These are phyloP conservation scores for Malassezia japonica DNA, from an alignment of 1,284 basidiomycete genomes.

Conservation along the genomic window DNA sequence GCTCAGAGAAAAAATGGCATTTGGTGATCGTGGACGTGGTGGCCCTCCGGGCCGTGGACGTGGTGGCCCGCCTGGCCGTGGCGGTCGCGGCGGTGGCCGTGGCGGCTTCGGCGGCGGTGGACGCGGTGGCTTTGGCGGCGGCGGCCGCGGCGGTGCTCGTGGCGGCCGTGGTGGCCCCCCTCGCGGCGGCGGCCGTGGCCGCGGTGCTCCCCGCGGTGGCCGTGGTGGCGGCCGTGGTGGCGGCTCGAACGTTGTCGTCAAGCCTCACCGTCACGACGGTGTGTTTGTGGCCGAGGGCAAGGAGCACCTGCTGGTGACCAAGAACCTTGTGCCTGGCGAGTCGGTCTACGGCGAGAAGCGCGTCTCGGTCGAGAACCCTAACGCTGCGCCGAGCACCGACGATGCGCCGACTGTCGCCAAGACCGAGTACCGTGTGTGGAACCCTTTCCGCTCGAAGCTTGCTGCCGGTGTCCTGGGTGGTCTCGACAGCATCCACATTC, in stretches of 20 bases:
- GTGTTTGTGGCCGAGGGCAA: conserved; percentile 60
- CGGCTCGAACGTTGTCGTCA: conserved; percentile 68
- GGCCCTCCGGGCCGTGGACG: conserved; percentile 34
- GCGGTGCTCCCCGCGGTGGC: conserved; percentile 39
- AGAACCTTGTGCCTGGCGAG: conserved; percentile 93
- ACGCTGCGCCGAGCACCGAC: conserved; percentile 50
- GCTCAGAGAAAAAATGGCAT: conserved; percentile 12
- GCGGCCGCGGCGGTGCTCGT: conserved; percentile 20
- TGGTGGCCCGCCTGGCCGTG: conserved; percentile 27
- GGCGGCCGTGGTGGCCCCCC: conserved; percentile 26
- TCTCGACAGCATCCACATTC: conserved; percentile 85
- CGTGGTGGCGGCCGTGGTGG: conserved; percentile 54
- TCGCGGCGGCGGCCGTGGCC: conserved; percentile 34
- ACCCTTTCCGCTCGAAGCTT: conserved; percentile 94
- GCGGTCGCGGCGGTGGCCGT: conserved; percentile 24
- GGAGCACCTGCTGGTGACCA: conserved; percentile 92
- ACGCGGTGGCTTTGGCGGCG: conserved; percentile 30
- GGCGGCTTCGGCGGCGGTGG: conserved; percentile 25
- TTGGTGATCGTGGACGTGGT: conserved; percentile 29
- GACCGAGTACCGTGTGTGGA: conserved; percentile 97
- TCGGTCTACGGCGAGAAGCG: conserved; percentile 94
- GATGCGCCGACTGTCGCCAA: conserved; percentile 61
- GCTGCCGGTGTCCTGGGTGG: conserved; percentile 94
- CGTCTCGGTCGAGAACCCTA: conserved; percentile 55
- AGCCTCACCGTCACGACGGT: conserved; percentile 88